Percentiles rank a stretch among this genome's conserved stretches.
Conservation (phyloP, 768 basidiomycete genomes). For the Suillus decipiens region DNA sequence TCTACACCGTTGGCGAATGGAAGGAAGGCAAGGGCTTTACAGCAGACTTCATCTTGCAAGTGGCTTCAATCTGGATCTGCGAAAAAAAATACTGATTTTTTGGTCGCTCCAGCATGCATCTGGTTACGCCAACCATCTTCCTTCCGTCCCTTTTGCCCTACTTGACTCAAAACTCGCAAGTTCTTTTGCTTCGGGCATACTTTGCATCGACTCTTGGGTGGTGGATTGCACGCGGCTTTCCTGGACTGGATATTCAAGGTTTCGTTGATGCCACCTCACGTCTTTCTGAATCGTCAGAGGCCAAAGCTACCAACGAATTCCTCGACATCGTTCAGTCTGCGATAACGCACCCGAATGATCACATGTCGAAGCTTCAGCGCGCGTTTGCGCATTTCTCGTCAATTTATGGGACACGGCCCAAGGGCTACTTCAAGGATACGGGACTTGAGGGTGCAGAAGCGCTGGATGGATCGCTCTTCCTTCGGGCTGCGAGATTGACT, state of each 20-base stretch:
- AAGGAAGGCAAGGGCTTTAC: slow-evolving; percentile 49
- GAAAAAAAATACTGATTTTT: background rate
- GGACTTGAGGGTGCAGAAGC: slow-evolving; percentile 32
- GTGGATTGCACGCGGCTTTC: slow-evolving; percentile 35
- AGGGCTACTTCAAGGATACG: slow-evolving; percentile 31
- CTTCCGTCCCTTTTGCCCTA: slow-evolving; percentile 25
- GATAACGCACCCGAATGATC: slow-evolving; percentile 37
- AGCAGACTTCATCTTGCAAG: slow-evolving; percentile 53
- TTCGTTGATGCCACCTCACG: slow-evolving; percentile 28
- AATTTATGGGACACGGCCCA: slow-evolving; percentile 29
- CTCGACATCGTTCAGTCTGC: slow-evolving; percentile 40
- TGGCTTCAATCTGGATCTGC: background rate
- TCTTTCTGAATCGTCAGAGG: background rate
- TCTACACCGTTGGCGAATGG: slow-evolving; percentile 61
- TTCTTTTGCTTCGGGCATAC: slow-evolving; percentile 31
- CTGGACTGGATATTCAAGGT: slow-evolving; percentile 28
- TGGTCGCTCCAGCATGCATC: slow-evolving; percentile 24
- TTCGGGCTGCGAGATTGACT: slow-evolving; percentile 32
- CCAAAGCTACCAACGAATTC: slow-evolving; percentile 39
- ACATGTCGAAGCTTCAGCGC: slow-evolving; percentile 35
- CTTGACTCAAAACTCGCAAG: slow-evolving; percentile 20
- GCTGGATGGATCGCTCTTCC: slow-evolving; percentile 39
- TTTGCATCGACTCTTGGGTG: slow-evolving; percentile 24
- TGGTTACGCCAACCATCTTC: slow-evolving; percentile 33
- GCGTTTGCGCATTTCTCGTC: slow-evolving; percentile 35